Conservation (phyloP, 2,329 filamentous ascomycete species). For the Fusarium sp. region DNA sequence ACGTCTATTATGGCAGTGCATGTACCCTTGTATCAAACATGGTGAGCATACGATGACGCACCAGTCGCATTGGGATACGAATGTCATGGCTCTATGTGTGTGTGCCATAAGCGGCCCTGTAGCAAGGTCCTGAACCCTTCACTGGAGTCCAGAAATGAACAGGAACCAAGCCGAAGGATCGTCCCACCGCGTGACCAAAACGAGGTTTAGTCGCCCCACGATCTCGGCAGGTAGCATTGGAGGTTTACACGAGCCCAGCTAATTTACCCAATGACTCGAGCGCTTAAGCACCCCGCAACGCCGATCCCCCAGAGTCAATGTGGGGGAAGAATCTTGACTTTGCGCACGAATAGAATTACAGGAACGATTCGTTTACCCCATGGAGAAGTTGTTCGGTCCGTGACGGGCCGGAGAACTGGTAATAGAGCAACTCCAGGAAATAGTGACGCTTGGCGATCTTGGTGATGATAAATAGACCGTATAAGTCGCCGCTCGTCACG, state of each 20-base stretch:
- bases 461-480: not conserved
- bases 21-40: fast-evolving
- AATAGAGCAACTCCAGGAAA: not conserved
- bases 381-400: not conserved
- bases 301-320: constrained; percentile 17
- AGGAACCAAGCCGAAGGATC: not conserved
- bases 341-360: constrained; percentile 23
- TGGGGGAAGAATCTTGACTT: not conserved
- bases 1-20: fast-evolving
- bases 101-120: too few species aligned
- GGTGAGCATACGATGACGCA: too few species aligned
- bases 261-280: constrained; percentile 9
- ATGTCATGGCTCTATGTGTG: too few species aligned
- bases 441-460: too few species aligned
- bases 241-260: not conserved
- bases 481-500: not conserved
- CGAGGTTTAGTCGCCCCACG: not conserved
- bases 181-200: not conserved
- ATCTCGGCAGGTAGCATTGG: not conserved
- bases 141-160: not conserved
- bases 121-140: too few species aligned
- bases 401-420: not conserved
- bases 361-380: not conserved
- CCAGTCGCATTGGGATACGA: too few species aligned
- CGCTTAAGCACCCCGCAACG: constrained; percentile 24